Percentiles rank a stretch among this genome's conserved stretches.
Conservation (phyloP, 495 filamentous ascomycete species). For the Penicillium flavigenum region DNA sequence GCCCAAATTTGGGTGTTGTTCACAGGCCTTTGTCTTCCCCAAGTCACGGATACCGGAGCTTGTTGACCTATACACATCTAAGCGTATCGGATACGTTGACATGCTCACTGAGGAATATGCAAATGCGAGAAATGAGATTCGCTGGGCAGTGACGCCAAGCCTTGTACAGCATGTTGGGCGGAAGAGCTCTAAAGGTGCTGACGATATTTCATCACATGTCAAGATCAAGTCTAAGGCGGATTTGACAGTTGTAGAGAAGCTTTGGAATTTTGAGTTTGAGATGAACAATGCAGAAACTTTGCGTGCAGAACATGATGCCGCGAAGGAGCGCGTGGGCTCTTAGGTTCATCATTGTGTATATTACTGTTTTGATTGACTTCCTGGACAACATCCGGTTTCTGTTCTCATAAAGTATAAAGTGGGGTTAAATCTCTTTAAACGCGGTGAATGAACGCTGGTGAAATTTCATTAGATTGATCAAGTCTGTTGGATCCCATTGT, state of each 20-base stretch:
- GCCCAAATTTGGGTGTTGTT: conserved; percentile 53
- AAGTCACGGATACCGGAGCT: conserved; percentile 34
- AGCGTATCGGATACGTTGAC: conserved; percentile 34
- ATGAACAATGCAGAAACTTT: background rate
- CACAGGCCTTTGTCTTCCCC: conserved; percentile 45
- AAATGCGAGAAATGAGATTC: conserved; percentile 29
- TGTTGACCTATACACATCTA: conserved; percentile 16
- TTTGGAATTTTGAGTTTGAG: background rate
- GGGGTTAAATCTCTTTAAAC: too few relatives aligned
- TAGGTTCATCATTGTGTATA: background rate
- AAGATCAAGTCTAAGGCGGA: background rate
- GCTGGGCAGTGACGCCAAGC: conserved; percentile 53
- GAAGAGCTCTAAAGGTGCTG: conserved; percentile 31
- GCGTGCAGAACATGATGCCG: background rate
- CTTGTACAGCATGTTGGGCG: conserved; percentile 53
- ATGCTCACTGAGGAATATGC: conserved; percentile 50
- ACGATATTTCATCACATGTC: background rate
- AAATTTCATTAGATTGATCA: too few relatives aligned
- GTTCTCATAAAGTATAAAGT: too few relatives aligned
- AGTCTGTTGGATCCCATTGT: too few relatives aligned
- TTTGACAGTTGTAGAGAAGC: background rate
- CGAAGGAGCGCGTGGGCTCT: background rate
- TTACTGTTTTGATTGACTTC: too few relatives aligned
- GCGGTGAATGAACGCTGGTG: too few relatives aligned
- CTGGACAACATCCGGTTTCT: too few relatives aligned